phyloP scores from a whole-genome alignment of 371 early-diverging fungal genomes.

The Blakeslea trispora region DNA sequence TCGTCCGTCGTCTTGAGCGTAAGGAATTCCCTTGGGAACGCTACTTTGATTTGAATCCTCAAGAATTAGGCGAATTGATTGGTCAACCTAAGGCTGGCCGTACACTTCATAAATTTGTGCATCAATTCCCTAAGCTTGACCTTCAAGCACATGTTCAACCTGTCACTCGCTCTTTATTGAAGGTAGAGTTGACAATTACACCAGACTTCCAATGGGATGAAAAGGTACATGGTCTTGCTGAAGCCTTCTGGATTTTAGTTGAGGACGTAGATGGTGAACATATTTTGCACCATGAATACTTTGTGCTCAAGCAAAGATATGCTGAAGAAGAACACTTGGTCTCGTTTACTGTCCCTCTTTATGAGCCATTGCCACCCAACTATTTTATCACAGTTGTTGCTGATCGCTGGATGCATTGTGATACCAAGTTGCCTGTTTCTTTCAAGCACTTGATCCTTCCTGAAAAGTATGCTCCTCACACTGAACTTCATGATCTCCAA shows the following conservation, averaged over 20 bases:
- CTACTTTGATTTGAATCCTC: conserved; percentile 85
- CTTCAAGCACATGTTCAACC: conserved; percentile 91
- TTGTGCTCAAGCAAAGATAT: conserved; percentile 80
- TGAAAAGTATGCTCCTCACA: conserved; percentile 91
- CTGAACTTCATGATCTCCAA: conserved; percentile 92
- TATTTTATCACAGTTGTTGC: conserved; percentile 91
- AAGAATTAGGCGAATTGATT: conserved; percentile 92
- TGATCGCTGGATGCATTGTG: conserved; percentile 94
- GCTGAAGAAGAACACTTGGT: conserved; percentile 70
- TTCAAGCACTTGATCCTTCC: conserved; percentile 92
- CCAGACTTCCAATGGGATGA: conserved; percentile 95
- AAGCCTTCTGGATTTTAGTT: conserved; percentile 92
- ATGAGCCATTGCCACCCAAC: conserved; percentile 94
- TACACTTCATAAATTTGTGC: conserved; percentile 82
- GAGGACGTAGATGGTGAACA: conserved; percentile 93
- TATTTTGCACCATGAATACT: conserved; percentile 86
- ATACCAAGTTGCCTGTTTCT: conserved; percentile 88
- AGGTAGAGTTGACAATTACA: conserved; percentile 87
- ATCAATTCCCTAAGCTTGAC: conserved; percentile 91
- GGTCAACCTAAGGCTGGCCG: conserved; percentile 88
- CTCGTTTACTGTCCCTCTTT: conserved; percentile 92
- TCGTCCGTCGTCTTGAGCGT: conserved; percentile 87
- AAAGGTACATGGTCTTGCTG: conserved; percentile 81
- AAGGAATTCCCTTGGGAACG: conserved; percentile 95
- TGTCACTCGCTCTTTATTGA: conserved; percentile 86